Evolutionary conservation across 768 basidiomycete genomes (phyloP), one percentile per base, ranked within the genome.

Genomic region (Fistulinella prunicolor): DNA sequence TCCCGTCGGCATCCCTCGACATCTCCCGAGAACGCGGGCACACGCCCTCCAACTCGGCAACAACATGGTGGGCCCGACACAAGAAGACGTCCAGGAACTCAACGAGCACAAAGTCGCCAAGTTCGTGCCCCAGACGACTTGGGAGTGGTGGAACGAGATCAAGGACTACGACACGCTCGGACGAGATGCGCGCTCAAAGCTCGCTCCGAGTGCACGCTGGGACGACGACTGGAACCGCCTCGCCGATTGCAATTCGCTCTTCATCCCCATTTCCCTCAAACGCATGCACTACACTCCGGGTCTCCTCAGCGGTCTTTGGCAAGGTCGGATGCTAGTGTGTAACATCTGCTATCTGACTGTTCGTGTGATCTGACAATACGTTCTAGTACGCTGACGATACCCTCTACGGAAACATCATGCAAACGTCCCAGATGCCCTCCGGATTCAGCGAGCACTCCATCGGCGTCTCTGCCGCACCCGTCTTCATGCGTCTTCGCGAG

Each of bases 251-350:
- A 68, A 57, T 28, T 67, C 77, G 43, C 55, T 75, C 14, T 70
- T 64, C 44, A 50, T 48, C 2, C 40, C 50, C 22, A 36, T 60
- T 8, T 64, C 65, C 0, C 56, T 67, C 24, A 61, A 67, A 44
- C 67, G 66, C 14, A 53, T 49, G 9, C 66, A 69, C 19, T 83
- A 80, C 60, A 71, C 71, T 3, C 73, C 73, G 0, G 85, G 85
- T 6, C 58, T 70, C 3, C 67, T 85, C 55, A 64, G 61, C 19
- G 85, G 85, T 3, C 66, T 77, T 6, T 86, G 80, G 82, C 75
- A 82, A 49, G 86, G 86, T 4, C 70, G 79, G 17, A 73, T 84
- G 63, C 66, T 81, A 46, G 84, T 86, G 44, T 49, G 82, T 76
- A n/a, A 0, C 20, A 13, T 51, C 10, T 6, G 19, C 32, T 24